Percentiles rank a stretch among this genome's conserved stretches.
Conservation (phyloP, 768 basidiomycete species). For the Lentinula guzmanii region DNA sequence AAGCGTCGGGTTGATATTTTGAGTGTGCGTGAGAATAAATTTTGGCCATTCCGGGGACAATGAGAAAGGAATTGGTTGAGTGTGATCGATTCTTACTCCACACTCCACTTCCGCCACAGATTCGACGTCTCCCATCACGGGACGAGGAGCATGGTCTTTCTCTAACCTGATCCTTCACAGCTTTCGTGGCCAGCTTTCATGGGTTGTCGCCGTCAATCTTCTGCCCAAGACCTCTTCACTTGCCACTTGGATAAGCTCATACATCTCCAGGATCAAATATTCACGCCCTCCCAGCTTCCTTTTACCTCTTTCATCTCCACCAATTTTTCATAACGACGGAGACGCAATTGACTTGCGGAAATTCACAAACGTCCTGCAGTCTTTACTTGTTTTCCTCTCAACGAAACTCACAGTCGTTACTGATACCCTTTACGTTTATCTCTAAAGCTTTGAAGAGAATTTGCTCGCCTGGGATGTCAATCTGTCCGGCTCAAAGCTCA, state of each 20-base stretch:
- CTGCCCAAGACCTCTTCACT: background rate
- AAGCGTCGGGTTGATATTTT: background rate
- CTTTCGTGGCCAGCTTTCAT: background rate
- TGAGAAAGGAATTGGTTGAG: background rate
- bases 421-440: background rate
- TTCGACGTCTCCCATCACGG: background rate
- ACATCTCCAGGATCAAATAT: background rate
- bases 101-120: background rate
- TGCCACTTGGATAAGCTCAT: background rate
- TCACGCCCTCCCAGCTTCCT: background rate
- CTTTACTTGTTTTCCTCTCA: background rate
- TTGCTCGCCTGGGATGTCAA: background rate
- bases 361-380: background rate
- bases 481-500: background rate
- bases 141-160: background rate
- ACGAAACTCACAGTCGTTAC: background rate
- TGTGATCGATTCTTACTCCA: background rate
- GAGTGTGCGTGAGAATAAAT: background rate
- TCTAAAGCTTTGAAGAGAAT: background rate
- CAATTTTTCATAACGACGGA: background rate
- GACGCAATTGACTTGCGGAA: constrained; percentile 1
- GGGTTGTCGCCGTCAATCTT: background rate
- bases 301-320: background rate
- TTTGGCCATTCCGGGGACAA: background rate
- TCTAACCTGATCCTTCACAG: background rate